Conservation (phyloP, 78 protist genomes). For the Speleostelium caveatum region DNA sequence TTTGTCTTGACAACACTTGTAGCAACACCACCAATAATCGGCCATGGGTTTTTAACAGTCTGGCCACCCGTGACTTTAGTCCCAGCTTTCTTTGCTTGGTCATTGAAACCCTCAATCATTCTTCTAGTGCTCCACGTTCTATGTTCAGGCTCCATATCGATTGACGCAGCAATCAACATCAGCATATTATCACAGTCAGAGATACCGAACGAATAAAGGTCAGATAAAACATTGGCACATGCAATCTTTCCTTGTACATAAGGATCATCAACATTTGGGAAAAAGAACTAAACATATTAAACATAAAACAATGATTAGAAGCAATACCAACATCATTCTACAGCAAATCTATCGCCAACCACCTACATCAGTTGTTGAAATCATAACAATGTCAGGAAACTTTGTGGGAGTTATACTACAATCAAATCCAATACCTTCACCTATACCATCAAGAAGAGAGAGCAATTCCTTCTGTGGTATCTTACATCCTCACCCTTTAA, state of each 20-base stretch:
- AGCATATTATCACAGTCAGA: slow-evolving; percentile 89
- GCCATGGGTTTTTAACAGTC: slow-evolving; percentile 86
- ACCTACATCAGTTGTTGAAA: slow-evolving; percentile 92
- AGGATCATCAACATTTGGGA: slow-evolving; percentile 94
- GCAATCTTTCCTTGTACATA: slow-evolving; percentile 91
- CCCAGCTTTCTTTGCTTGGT: slow-evolving; percentile 64
- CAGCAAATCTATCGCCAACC: neutral
- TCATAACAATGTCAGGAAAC: slow-evolving; percentile 60
- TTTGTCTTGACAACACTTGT: slow-evolving; percentile 49
- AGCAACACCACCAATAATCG: slow-evolving; percentile 95
- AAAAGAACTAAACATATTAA: slow-evolving; percentile 86
- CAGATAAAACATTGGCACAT: slow-evolving; percentile 93
- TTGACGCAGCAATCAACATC: slow-evolving; percentile 90
- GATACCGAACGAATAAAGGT: slow-evolving; percentile 93
- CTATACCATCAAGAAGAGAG: slow-evolving; percentile 81
- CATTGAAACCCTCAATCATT: slow-evolving; percentile 88
- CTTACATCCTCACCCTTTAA: slow-evolving; percentile 95
- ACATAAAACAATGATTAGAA: neutral
- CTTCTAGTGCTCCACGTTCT: slow-evolving; percentile 43
- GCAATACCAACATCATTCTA: neutral
- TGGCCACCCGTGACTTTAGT: slow-evolving; percentile 93
- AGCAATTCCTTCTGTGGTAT: slow-evolving; percentile 90
- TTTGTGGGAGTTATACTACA: slow-evolving; percentile 80
- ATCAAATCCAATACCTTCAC: slow-evolving; percentile 77
- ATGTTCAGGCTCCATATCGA: slow-evolving; percentile 80